A percentile compares a stretch with the other conserved stretches of the same genome.
phyloP scores from a whole-genome alignment of 768 basidiomycete genomes.

The Mycena venus region DNA sequence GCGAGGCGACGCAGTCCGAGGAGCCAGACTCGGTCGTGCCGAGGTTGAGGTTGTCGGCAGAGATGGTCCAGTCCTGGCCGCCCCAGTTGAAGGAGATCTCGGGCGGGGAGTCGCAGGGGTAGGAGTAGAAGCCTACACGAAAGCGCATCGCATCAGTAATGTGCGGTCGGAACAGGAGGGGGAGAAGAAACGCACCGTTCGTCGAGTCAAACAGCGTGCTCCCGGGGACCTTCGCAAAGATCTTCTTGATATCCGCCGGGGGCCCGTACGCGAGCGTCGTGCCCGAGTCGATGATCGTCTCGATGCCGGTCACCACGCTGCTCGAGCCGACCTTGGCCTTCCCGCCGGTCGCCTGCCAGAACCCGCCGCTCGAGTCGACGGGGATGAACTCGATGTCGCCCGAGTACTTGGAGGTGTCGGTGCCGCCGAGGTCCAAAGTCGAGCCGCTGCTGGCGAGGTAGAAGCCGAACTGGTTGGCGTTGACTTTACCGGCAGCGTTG shows the following conservation, averaged over 20 bases:
- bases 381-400: conserved; percentile 52
- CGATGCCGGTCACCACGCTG: conserved; percentile 10
- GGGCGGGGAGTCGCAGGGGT: conserved; percentile 40
- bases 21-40: conserved; percentile 55
- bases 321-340: conserved; percentile 26
- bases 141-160: no score
- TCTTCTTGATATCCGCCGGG: conserved; percentile 20
- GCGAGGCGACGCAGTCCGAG: conserved; percentile 61
- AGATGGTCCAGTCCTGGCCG: conserved; percentile 54
- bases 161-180: no score
- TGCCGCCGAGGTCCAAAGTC: conserved; percentile 67
- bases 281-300: conserved; percentile 52
- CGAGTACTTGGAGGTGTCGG: conserved; percentile 57
- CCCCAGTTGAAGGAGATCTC: conserved; percentile 52
- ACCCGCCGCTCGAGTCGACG: conserved; percentile 36
- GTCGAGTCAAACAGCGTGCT: conserved; percentile 14
- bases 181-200: neutral
- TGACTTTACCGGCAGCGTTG: conserved; percentile 44
- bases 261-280: conserved; percentile 50
- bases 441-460: conserved; percentile 54
- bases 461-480: conserved; percentile 56
- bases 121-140: neutral
- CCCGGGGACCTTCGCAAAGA: conserved; percentile 33
- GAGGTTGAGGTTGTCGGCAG: conserved; percentile 56
- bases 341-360: conserved; percentile 39